A percentile compares a stretch with the other conserved stretches of the same genome.
Conservation (phyloP, 2,329 filamentous ascomycete species). For the Ceratocystis cubensis region DNA sequence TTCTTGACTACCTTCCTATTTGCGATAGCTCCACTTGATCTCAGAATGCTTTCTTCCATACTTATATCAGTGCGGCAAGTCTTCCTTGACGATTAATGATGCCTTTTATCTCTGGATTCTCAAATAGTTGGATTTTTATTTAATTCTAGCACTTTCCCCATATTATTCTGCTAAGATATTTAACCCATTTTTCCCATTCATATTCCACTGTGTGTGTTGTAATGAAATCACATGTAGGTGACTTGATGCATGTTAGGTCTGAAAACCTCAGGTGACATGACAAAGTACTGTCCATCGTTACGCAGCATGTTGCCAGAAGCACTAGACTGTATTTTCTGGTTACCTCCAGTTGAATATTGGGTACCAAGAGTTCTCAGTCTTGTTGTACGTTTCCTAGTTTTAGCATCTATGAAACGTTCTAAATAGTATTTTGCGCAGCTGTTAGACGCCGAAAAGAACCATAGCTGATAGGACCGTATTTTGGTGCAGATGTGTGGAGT, state of each 20-base stretch:
- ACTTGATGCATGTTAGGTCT: not conserved
- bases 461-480: no score
- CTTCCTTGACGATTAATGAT: slow-evolving; percentile 7
- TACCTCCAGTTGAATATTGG: no score
- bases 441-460: no score
- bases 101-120: slow-evolving; percentile 1
- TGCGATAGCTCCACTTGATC: not conserved
- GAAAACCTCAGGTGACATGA: not conserved
- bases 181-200: not conserved
- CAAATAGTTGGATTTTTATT: slow-evolving; percentile 5
- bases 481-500: no score
- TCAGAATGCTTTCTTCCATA: slow-evolving; percentile 7
- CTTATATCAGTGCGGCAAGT: not conserved
- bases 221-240: not conserved
- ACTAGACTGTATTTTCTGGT: no score
- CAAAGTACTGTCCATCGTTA: not conserved
- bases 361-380: no score
- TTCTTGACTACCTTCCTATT: not conserved
- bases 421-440: no score
- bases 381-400: no score
- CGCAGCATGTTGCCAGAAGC: not conserved
- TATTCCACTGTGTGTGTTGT: not conserved
- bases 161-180: not conserved
- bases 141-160: not conserved
- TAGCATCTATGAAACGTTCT: no score